phyloP scores from a whole-genome alignment of 495 filamentous ascomycete genomes.

The Monascus purpureus region DNA sequence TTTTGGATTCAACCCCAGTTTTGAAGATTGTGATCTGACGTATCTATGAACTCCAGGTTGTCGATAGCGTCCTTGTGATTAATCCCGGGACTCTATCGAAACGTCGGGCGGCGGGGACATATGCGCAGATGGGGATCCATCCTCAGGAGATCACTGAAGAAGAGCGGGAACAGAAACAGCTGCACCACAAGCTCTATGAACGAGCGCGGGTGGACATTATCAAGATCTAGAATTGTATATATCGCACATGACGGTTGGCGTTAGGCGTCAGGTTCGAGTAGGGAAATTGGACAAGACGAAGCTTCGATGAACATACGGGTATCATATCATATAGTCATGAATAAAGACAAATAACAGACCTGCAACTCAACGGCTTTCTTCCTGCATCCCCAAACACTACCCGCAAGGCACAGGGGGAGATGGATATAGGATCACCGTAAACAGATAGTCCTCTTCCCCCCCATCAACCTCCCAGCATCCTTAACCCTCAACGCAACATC shows the following conservation, averaged over 20 bases:
- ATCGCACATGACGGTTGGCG: slow-evolving; percentile 10
- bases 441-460: slow-evolving; percentile 21
- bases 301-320: too few species aligned
- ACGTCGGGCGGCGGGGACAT: slow-evolving; percentile 64
- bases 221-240: slow-evolving; percentile 41
- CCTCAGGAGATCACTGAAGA: slow-evolving; percentile 43
- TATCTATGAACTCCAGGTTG: slow-evolving; percentile 45
- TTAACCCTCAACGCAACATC: slow-evolving; percentile 16
- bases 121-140: slow-evolving; percentile 59
- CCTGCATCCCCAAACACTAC: neutral
- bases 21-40: neutral
- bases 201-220: slow-evolving; percentile 75
- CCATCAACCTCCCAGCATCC: slow-evolving; percentile 22
- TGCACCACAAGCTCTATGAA: slow-evolving; percentile 64
- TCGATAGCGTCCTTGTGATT: slow-evolving; percentile 72
- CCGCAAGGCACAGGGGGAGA: too few species aligned
- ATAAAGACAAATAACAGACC: neutral
- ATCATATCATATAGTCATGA: too few species aligned
- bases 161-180: slow-evolving; percentile 42
- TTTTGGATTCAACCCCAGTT: neutral
- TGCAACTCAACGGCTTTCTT: neutral
- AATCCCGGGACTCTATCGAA: slow-evolving; percentile 86
- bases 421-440: slow-evolving; percentile 25
- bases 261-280: neutral
- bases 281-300: too few species aligned